These are phyloP conservation scores for Xerophyta viscosa DNA, from an alignment of 106 monocot species.

Conservation along the genomic window DNA sequence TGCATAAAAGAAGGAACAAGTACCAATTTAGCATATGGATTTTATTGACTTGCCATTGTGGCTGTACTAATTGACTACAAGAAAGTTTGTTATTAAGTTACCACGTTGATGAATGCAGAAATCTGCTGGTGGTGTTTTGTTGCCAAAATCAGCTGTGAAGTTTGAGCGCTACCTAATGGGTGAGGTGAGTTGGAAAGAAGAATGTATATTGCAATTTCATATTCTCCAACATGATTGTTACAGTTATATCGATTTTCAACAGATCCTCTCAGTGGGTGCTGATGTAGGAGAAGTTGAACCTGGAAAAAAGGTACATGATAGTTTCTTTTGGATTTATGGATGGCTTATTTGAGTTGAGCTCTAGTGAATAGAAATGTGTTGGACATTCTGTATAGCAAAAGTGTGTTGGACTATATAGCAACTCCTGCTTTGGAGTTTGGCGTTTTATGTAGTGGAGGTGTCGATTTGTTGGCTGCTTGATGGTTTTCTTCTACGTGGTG, in stretches of 20 bases:
- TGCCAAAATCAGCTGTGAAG: constrained; percentile 96
- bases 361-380: no score
- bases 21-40: no score
- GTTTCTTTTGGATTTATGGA: neutral
- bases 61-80: neutral
- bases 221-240: no score
- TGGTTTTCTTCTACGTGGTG: no score
- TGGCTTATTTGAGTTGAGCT: no score
- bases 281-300: constrained; percentile 73
- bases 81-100: neutral
- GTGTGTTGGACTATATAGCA: no score
- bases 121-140: constrained; percentile 87
- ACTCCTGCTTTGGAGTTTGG: no score
- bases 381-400: no score
- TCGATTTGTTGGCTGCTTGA: no score
- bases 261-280: constrained; percentile 85
- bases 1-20: no score
- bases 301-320: constrained; percentile 64
- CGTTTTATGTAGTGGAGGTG: no score
- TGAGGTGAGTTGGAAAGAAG: constrained; percentile 44
- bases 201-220: neutral
- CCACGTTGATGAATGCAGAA: constrained; percentile 48
- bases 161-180: constrained; percentile 97
- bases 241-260: neutral
- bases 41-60: neutral